Evolutionary conservation across 1,284 basidiomycete species (phyloP).

Genomic region (Moniliella sp.): DNA sequence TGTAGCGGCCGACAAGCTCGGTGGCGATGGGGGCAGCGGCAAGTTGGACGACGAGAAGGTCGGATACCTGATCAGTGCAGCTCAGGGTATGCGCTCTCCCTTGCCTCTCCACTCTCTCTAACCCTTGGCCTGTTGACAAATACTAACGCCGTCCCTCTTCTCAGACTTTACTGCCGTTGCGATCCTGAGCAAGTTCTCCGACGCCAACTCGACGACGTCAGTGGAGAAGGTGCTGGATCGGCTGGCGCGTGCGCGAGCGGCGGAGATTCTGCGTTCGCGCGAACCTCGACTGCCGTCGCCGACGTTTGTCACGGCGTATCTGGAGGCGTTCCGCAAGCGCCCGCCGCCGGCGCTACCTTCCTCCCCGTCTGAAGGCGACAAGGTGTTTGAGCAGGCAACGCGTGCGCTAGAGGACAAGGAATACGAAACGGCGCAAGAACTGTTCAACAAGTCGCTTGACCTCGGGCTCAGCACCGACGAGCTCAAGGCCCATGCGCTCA

Average conservation of each 20-base stretch:
- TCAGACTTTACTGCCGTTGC: slow-evolving; percentile 78
- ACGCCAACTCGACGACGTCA: slow-evolving; percentile 52
- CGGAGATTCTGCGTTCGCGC: slow-evolving; percentile 48
- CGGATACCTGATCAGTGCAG: slow-evolving; percentile 8
- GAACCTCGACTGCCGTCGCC: slow-evolving; percentile 67
- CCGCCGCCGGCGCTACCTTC: slow-evolving; percentile 55
- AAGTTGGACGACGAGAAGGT: slow-evolving; percentile 17
- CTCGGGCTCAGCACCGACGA: slow-evolving; percentile 56
- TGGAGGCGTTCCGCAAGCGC: slow-evolving; percentile 77
- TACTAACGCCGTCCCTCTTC: background rate
- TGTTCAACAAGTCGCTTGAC: slow-evolving; percentile 65
- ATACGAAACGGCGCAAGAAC: slow-evolving; percentile 57
- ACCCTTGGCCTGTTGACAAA: too few species aligned
- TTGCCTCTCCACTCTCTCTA: background rate
- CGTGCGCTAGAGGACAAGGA: slow-evolving; percentile 68
- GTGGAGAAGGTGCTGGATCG: slow-evolving; percentile 83
- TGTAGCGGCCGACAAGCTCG: slow-evolving; percentile 59
- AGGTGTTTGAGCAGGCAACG: slow-evolving; percentile 57
- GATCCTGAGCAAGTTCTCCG: slow-evolving; percentile 76
- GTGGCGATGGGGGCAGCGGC: slow-evolving; percentile 45
- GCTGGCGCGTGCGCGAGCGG: slow-evolving; percentile 51
- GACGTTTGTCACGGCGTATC: slow-evolving; percentile 85
- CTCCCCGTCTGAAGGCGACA: slow-evolving; percentile 54
- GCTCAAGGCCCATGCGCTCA: slow-evolving; percentile 66
- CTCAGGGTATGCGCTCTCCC: background rate